phyloP scores from a whole-genome alignment of 2,329 filamentous ascomycete species.

The Tolypocladium capitatum region DNA sequence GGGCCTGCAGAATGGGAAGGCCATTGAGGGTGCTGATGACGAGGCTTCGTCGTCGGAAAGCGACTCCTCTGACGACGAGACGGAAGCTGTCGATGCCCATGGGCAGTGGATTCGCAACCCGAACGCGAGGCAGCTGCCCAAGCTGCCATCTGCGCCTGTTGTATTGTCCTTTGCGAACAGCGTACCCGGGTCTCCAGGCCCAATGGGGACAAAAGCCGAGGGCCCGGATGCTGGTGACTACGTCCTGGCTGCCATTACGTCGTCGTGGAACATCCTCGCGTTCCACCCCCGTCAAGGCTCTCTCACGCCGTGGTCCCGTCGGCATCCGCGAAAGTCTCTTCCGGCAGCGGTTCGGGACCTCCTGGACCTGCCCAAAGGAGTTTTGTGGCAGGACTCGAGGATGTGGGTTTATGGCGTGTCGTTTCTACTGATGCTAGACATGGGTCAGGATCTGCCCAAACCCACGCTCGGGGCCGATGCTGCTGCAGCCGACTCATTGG shows the following conservation, averaged over 20 bases:
- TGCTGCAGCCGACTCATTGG: conserved; percentile 15
- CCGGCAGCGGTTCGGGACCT: conserved; percentile 62
- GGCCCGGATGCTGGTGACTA: conserved; percentile 28
- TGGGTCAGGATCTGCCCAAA: conserved; percentile 53
- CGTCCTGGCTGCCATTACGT: conserved; percentile 39
- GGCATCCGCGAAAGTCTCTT: conserved; percentile 64
- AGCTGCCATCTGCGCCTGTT: conserved; percentile 49
- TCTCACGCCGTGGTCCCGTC: conserved; percentile 72
- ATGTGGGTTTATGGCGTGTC: conserved; percentile 79
- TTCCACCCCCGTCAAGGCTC: conserved; percentile 68
- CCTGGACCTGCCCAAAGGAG: conserved; percentile 70
- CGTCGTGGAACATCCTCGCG: conserved; percentile 53
- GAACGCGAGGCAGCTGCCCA: conserved; percentile 53
- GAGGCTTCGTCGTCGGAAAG: conserved; percentile 23
- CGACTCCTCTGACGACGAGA: conserved; percentile 29
- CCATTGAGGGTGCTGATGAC: conserved; percentile 15
- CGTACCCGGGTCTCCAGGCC: conserved; percentile 18
- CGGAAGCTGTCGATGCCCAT: conserved; percentile 23
- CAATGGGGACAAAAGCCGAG: conserved; percentile 10
- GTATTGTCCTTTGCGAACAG: conserved; percentile 54
- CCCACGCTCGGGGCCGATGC: conserved; percentile 16
- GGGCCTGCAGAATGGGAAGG: conserved; percentile 16
- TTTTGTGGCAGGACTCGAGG: conserved; percentile 66
- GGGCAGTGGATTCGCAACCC: conserved; percentile 67
- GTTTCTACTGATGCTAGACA: conserved; percentile 88